A percentile compares a stretch with the other conserved stretches of the same genome.
These are phyloP conservation scores for Novymonas esmeraldas DNA, from an alignment of 208 protist species.

Conservation along the genomic window DNA sequence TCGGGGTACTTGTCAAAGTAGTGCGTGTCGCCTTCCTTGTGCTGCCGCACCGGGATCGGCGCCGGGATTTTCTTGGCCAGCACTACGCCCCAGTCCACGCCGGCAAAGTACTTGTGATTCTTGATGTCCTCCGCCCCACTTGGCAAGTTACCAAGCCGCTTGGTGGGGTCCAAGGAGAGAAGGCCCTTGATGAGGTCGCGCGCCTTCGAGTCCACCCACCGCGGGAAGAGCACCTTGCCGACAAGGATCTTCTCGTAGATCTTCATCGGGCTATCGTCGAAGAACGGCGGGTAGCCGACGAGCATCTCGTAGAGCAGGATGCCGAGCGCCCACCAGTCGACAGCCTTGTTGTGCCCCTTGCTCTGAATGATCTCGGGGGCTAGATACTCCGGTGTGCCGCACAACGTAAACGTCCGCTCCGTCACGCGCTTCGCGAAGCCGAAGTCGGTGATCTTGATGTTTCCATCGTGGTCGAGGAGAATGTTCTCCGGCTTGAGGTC, in stretches of 20 bases:
- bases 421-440: constrained; percentile 87
- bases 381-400: constrained; percentile 88
- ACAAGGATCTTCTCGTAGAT: constrained; percentile 93
- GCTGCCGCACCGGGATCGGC: constrained; percentile 85
- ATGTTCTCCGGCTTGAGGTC: constrained; percentile 93
- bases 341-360: constrained; percentile 81
- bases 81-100: constrained; percentile 94
- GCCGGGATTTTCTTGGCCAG: constrained; percentile 78
- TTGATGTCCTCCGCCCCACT: constrained; percentile 95
- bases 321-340: constrained; percentile 92
- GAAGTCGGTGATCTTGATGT: constrained; percentile 92
- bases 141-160: constrained; percentile 90
- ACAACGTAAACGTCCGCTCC: constrained; percentile 85
- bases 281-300: constrained; percentile 92
- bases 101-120: constrained; percentile 96
- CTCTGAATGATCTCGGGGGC: constrained; percentile 89
- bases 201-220: constrained; percentile 79
- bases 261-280: constrained; percentile 90
- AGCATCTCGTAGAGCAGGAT: constrained; percentile 93
- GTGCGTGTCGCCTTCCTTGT: constrained; percentile 78
- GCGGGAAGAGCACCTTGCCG: constrained; percentile 82
- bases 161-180: constrained; percentile 79
- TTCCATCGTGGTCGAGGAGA: constrained; percentile 74
- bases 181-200: constrained; percentile 88
- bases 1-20: constrained; percentile 94